A percentile compares a stretch with the other conserved stretches of the same genome.
phyloP scores from a whole-genome alignment of 805 yeast genomes.

The Lipomyces japonicus region DNA sequence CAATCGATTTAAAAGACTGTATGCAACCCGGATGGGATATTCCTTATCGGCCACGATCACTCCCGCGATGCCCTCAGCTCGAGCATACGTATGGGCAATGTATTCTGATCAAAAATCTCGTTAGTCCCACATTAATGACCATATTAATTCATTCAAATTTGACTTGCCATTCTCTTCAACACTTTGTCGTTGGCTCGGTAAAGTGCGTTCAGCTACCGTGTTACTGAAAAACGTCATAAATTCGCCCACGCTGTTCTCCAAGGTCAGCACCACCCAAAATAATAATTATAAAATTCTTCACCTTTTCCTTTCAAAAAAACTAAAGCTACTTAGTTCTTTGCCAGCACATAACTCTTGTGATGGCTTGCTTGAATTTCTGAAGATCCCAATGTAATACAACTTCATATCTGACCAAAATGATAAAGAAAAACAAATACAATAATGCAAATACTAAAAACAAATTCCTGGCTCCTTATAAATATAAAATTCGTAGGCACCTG shows the following conservation, averaged over 20 bases:
- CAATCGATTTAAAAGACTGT: conserved; percentile 82
- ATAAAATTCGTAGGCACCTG: too few species aligned
- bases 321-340: conserved; percentile 77
- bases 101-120: conserved; percentile 44
- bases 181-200: conserved; percentile 86
- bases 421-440: too few species aligned
- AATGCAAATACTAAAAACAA: too few species aligned
- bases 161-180: conserved; percentile 62
- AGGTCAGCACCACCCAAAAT: not conserved
- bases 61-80: conserved; percentile 88
- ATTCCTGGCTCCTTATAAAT: too few species aligned
- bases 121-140: not conserved
- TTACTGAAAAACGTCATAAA: conserved; percentile 92
- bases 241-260: conserved; percentile 61
- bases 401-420: conserved; percentile 78
- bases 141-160: not conserved
- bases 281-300: conserved; percentile 17
- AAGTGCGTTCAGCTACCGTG: conserved; percentile 85
- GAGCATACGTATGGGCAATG: conserved; percentile 85
- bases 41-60: conserved; percentile 91
- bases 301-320: conserved; percentile 78
- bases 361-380: conserved; percentile 54
- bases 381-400: conserved; percentile 82
- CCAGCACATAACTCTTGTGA: conserved; percentile 72
- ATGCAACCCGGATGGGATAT: conserved; percentile 95